These are phyloP conservation scores for Cercospora sesami DNA, from an alignment of 2,329 filamentous ascomycete species.

Conservation along the genomic window DNA sequence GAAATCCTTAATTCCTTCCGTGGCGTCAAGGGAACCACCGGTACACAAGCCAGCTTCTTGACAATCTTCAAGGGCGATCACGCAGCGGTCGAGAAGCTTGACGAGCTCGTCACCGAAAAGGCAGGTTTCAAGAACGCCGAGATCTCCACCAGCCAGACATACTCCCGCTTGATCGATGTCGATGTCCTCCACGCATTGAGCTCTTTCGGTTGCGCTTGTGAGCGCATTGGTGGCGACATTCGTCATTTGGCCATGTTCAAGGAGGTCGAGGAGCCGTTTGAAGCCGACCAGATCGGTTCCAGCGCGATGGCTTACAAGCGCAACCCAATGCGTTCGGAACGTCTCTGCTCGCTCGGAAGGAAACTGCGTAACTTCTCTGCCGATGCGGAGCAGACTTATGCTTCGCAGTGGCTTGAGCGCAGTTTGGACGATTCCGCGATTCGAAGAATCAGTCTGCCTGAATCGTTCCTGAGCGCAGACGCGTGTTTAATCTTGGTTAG, in stretches of 20 bases:
- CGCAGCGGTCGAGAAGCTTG: conserved; percentile 61
- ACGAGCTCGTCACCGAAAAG: conserved; percentile 64
- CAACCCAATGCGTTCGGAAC: conserved; percentile 60
- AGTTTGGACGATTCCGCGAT: conserved; percentile 76
- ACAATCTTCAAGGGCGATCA: conserved; percentile 65
- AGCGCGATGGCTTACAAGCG: conserved; percentile 69
- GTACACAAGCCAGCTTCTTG: conserved; percentile 76
- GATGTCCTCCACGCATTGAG: conserved; percentile 77
- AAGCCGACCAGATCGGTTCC: conserved; percentile 73
- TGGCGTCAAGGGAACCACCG: conserved; percentile 70
- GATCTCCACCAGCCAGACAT: conserved; percentile 70
- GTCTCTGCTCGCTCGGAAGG: conserved; percentile 60
- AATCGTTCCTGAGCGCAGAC: conserved; percentile 52
- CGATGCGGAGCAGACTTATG: conserved; percentile 65
- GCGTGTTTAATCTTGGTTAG: conserved; percentile 60
- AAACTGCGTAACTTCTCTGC: conserved; percentile 52
- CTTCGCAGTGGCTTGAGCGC: conserved; percentile 74
- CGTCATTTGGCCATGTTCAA: conserved; percentile 73
- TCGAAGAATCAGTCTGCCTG: conserved; percentile 55
- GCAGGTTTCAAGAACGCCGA: conserved; percentile 64
- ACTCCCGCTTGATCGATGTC: conserved; percentile 79
- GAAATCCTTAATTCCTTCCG: conserved; percentile 67
- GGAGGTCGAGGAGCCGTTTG: conserved; percentile 82
- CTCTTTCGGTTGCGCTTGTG: conserved; percentile 75
- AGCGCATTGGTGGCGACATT: conserved; percentile 73